Evolutionary conservation across 2,329 filamentous ascomycete species (phyloP).

Genomic region (Paecilomyces dactylethromorphus): DNA sequence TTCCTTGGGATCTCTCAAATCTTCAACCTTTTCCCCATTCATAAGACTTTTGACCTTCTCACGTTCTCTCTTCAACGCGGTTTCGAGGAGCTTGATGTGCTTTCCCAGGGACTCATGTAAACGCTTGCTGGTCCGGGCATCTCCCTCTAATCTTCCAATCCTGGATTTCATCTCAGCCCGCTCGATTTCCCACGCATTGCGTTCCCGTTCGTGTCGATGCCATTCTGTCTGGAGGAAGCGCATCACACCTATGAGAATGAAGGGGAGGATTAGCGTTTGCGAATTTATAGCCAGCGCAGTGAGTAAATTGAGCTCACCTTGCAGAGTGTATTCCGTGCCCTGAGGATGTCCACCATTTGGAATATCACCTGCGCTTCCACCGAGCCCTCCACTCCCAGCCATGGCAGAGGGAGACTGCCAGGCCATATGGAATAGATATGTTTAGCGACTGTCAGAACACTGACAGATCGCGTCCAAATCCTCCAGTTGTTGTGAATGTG

Average conservation of each 20-base stretch:
- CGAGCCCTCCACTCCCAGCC: conserved; percentile 49
- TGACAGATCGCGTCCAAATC: not conserved
- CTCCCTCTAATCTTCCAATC: conserved; percentile 89
- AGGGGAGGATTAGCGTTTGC: not conserved
- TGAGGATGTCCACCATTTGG: conserved; percentile 45
- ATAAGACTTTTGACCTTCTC: conserved; percentile 55
- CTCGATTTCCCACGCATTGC: conserved; percentile 98
- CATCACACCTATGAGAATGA: conserved; percentile 69
- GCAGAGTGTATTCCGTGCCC: conserved; percentile 66
- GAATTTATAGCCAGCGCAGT: not conserved
- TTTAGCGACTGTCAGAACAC: not conserved
- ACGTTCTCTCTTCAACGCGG: conserved; percentile 77
- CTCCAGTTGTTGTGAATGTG: not conserved
- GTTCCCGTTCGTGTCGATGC: conserved; percentile 95
- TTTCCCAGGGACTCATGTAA: conserved; percentile 84
- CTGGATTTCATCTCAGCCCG: conserved; percentile 98
- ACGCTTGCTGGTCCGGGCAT: conserved; percentile 76
- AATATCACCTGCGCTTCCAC: conserved; percentile 38
- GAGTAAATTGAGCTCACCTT: conserved; percentile 46
- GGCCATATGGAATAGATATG: conserved; percentile 47
- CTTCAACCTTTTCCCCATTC: conserved; percentile 47
- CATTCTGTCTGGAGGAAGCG: conserved; percentile 98
- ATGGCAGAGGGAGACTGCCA: conserved; percentile 64
- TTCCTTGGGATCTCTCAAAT: conserved; percentile 37
- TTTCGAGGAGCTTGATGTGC: conserved; percentile 84